Evolutionary conservation across 2,329 filamentous ascomycete genomes (phyloP).

Genomic region (Aureobasidium subglaciale): DNA sequence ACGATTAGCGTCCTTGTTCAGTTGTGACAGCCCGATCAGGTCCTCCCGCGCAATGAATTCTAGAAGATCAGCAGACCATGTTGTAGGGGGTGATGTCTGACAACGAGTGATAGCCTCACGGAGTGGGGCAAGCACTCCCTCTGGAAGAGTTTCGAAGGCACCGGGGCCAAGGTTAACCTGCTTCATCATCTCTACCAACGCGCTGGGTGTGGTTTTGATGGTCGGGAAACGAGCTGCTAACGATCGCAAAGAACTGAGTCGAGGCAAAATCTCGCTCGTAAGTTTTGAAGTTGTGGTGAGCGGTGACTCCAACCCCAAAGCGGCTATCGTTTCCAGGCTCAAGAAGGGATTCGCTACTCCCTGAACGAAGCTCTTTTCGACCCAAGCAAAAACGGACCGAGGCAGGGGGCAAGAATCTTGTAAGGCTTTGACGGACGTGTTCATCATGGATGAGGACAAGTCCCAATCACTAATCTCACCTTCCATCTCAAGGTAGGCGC

Average conservation of each 20-base stretch:
- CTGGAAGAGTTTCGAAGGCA: slow-evolving; percentile 75
- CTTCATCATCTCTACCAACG: slow-evolving; percentile 54
- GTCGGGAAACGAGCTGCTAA: not conserved
- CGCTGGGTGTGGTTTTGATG: slow-evolving; percentile 11
- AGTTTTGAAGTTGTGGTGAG: not conserved
- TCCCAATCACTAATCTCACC: slow-evolving; percentile 41
- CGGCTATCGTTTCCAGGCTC: slow-evolving; percentile 21
- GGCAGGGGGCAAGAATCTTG: not conserved
- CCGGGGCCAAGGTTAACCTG: slow-evolving; percentile 58
- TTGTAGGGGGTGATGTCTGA: slow-evolving; percentile 71
- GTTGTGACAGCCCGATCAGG: slow-evolving; percentile 53
- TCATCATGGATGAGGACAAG: slow-evolving; percentile 27
- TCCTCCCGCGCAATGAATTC: slow-evolving; percentile 75
- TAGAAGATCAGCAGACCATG: slow-evolving; percentile 66
- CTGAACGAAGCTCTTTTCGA: slow-evolving; percentile 23
- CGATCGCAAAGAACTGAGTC: not conserved
- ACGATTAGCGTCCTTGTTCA: slow-evolving; percentile 24
- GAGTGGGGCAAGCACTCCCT: slow-evolving; percentile 71
- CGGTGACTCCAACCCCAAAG: slow-evolving; percentile 17
- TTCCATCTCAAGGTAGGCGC: slow-evolving; percentile 55
- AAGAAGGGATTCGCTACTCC: slow-evolving; percentile 20
- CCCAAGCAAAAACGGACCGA: slow-evolving; percentile 23
- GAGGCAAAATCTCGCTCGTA: not conserved
- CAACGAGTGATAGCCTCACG: slow-evolving; percentile 79
- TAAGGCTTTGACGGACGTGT: not conserved